These are phyloP conservation scores for Lagenidium giganteum DNA, from an alignment of 352 stramenopile genomes.

Conservation along the genomic window DNA sequence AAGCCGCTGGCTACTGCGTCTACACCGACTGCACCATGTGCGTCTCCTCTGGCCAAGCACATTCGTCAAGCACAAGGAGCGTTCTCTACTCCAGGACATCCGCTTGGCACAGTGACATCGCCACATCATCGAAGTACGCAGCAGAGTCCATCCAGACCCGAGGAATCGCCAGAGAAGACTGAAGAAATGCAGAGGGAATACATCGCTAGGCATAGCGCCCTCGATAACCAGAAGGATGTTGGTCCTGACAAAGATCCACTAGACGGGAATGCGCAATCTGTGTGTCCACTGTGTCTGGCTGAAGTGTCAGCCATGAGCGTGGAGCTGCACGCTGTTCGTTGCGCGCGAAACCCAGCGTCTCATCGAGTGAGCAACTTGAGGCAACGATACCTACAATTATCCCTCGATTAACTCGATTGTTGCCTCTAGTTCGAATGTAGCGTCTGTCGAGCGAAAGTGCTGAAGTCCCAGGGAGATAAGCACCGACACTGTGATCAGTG, in stretches of 20 bases:
- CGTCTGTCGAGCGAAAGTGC: constrained; percentile 27
- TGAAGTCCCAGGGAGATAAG: constrained; percentile 16
- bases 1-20: not conserved
- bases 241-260: too few species aligned
- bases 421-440: constrained; percentile 30
- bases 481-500: constrained; percentile 44
- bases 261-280: too few species aligned
- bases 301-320: constrained; percentile 22
- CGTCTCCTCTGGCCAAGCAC: constrained; percentile 13
- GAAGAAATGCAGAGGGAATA: too few species aligned
- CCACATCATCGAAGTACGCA: too few species aligned
- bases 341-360: constrained; percentile 32
- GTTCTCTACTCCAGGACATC: constrained; percentile 17
- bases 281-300: constrained; percentile 28
- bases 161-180: not conserved
- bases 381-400: not conserved
- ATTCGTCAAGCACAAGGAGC: constrained; percentile 17
- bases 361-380: constrained; percentile 28
- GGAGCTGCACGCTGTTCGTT: constrained; percentile 42
- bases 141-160: not conserved
- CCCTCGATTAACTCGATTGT: not conserved
- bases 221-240: too few species aligned
- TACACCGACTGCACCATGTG: constrained; percentile 6
- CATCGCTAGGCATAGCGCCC: too few species aligned
- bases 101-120: constrained; percentile 13